Conservation (phyloP, 345 rosid genomes). For the Triadica sebifera region DNA sequence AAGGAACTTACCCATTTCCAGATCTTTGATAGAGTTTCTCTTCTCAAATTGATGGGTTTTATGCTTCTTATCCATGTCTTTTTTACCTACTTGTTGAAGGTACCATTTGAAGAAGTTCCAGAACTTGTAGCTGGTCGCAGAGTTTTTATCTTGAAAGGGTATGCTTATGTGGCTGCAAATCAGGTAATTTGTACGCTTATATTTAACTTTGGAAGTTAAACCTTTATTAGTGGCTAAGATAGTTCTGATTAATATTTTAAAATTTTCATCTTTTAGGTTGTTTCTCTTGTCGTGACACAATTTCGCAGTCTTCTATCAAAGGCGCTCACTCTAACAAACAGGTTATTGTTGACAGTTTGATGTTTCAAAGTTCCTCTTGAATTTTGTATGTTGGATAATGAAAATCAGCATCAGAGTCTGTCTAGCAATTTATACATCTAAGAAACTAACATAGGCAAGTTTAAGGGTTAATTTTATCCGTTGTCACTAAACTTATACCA, state of each 20-base stretch:
- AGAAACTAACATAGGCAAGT: not conserved
- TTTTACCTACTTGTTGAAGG: slow-evolving; percentile 47
- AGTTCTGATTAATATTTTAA: slow-evolving; percentile 7
- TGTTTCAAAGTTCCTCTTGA: not conserved
- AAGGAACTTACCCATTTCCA: not conserved
- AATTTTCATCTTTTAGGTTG: slow-evolving; percentile 45
- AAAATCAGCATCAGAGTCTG: slow-evolving; percentile 5
- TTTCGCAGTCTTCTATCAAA: slow-evolving; percentile 78
- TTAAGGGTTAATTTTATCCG: no score
- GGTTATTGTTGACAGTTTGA: slow-evolving; percentile 42
- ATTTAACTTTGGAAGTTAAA: slow-evolving; percentile 16
- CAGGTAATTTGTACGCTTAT: slow-evolving; percentile 40
- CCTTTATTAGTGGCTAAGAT: slow-evolving; percentile 5
- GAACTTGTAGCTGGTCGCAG: slow-evolving; percentile 83
- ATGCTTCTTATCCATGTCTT: not conserved
- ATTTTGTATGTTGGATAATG: slow-evolving; percentile 5
- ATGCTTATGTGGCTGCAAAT: slow-evolving; percentile 82
- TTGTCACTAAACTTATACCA: no score
- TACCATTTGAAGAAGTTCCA: slow-evolving; percentile 96
- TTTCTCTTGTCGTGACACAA: slow-evolving; percentile 79
- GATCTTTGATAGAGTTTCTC: not conserved
- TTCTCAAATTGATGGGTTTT: not conserved
- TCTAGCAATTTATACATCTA: not conserved
- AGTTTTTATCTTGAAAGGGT: slow-evolving; percentile 65
- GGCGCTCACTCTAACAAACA: slow-evolving; percentile 79